Percentiles rank a stretch among this genome's conserved stretches.
Conservation (phyloP, 768 basidiomycete species). For the Leucosporidium scottii region DNA sequence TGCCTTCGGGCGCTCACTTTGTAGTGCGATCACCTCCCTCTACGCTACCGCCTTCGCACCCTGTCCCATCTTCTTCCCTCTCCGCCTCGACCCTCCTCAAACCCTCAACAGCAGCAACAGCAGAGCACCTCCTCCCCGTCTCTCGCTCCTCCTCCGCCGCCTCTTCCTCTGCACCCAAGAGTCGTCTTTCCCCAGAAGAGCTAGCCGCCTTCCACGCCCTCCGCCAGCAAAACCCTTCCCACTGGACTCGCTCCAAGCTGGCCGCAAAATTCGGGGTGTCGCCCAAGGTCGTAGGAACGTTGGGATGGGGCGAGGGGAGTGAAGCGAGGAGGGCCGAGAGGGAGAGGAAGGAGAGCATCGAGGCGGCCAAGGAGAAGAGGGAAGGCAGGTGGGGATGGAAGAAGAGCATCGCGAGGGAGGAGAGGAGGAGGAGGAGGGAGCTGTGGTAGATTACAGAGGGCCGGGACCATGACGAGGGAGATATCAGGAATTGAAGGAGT, state of each 20-base stretch:
- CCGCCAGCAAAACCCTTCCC: conserved; percentile 6
- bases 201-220: conserved; percentile 7
- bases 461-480: no score
- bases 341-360: neutral
- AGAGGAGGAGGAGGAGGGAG: conserved; percentile 21
- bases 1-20: no score
- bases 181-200: no score
- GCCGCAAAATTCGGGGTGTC: conserved; percentile 30
- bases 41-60: no score
- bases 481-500: no score
- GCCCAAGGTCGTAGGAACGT: conserved; percentile 19
- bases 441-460: conserved; percentile 15
- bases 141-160: no score
- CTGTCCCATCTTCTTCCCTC: no score
- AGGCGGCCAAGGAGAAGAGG: neutral
- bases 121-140: no score
- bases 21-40: no score
- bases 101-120: no score
- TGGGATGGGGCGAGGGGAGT: conserved; percentile 23
- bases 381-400: conserved; percentile 26
- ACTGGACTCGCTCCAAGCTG: conserved; percentile 24
- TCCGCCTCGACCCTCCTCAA: no score
- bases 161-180: no score
- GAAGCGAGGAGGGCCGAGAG: conserved; percentile 8
- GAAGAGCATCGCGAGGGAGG: conserved; percentile 26